phyloP scores from a whole-genome alignment of 345 rosid species.

The Camelina neglecta region DNA sequence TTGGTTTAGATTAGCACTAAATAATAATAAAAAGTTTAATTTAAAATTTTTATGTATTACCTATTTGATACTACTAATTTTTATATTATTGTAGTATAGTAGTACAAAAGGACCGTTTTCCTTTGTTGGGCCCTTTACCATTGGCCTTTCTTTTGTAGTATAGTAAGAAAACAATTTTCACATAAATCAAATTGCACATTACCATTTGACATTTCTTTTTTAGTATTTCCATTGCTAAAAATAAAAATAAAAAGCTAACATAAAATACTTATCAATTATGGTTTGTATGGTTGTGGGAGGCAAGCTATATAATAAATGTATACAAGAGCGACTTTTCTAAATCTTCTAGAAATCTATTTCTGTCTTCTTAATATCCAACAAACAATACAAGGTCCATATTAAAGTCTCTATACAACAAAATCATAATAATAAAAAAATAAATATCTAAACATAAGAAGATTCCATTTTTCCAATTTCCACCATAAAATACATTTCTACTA shows the following conservation, averaged over 20 bases:
- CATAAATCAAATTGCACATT: too few species aligned
- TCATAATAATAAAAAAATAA: not conserved
- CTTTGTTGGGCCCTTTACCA: constrained; percentile 9
- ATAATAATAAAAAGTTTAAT: constrained; percentile 1
- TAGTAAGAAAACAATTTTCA: too few species aligned
- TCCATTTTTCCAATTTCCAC: constrained; percentile 7
- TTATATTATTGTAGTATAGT: not conserved
- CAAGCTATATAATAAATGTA: constrained; percentile 19
- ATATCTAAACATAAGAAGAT: not conserved
- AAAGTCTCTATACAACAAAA: constrained; percentile 14
- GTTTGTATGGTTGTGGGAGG: constrained; percentile 33
- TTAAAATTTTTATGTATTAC: not conserved
- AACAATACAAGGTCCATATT: constrained; percentile 24
- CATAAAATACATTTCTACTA: not conserved
- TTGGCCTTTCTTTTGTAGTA: not conserved
- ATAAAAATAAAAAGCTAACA: not conserved
- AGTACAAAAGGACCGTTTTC: not conserved
- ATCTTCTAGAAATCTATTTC: constrained; percentile 15
- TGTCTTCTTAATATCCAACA: constrained; percentile 33
- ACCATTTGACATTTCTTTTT: too few species aligned
- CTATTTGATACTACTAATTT: not conserved
- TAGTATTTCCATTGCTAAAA: not conserved
- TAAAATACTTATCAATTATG: not conserved
- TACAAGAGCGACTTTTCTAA: constrained; percentile 26
- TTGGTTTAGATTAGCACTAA: not conserved